A percentile compares a stretch with the other conserved stretches of the same genome.
phyloP scores from a whole-genome alignment of 495 filamentous ascomycete genomes.

The Xylaria curta region DNA sequence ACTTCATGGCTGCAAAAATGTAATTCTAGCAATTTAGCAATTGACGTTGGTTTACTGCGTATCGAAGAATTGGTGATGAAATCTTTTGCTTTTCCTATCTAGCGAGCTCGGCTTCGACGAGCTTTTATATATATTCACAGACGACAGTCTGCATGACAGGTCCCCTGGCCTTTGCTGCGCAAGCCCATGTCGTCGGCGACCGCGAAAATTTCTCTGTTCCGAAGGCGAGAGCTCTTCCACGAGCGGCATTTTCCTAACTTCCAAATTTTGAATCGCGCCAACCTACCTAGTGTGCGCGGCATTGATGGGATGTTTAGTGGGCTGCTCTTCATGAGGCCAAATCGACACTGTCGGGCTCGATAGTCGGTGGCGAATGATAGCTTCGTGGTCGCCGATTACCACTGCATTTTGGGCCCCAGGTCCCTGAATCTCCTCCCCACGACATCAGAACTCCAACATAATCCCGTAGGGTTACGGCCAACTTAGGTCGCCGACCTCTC shows the following conservation, averaged over 20 bases:
- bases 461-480: neutral
- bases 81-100: neutral
- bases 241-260: slow-evolving; percentile 2
- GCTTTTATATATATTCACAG: slow-evolving; percentile 2
- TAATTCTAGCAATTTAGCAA: neutral
- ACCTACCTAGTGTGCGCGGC: neutral
- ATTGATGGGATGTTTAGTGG: neutral
- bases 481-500: neutral
- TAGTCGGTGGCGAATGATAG: neutral
- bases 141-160: neutral
- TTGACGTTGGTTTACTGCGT: neutral
- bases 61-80: neutral
- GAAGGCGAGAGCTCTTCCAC: neutral
- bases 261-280: neutral
- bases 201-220: neutral
- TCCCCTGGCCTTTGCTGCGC: neutral
- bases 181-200: slow-evolving; percentile 7
- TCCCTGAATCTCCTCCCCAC: neutral
- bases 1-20: slow-evolving; percentile 24
- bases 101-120: neutral
- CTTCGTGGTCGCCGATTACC: slow-evolving; percentile 12
- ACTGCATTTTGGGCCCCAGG: neutral
- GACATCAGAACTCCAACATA: neutral
- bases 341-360: neutral
- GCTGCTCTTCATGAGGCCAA: neutral